phyloP scores from a whole-genome alignment of 768 basidiomycete genomes.

The Ramaria rubella region DNA sequence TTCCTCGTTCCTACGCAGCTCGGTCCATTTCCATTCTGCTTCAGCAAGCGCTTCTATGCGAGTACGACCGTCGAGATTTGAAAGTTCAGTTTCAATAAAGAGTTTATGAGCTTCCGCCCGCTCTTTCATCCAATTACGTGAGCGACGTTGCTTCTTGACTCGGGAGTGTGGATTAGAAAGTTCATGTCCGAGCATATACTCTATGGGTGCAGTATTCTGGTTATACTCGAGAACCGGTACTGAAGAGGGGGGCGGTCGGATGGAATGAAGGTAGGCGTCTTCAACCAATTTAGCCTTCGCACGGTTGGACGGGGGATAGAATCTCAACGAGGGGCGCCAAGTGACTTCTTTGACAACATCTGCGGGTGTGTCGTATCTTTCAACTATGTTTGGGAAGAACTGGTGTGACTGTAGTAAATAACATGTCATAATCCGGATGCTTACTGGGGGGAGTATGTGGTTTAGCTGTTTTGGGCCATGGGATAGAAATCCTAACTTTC shows the following conservation, averaged over 20 bases:
- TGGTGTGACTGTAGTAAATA: slow-evolving; percentile 5
- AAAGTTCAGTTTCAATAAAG: slow-evolving; percentile 41
- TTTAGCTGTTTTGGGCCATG: slow-evolving; percentile 60
- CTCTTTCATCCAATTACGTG: not conserved
- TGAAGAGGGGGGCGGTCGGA: slow-evolving; percentile 30
- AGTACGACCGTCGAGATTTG: slow-evolving; percentile 53
- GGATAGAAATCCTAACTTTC: slow-evolving; percentile 39
- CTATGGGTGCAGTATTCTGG: slow-evolving; percentile 45
- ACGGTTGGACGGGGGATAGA: slow-evolving; percentile 27
- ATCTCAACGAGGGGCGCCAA: slow-evolving; percentile 56
- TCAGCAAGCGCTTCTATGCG: slow-evolving; percentile 61
- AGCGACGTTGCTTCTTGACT: slow-evolving; percentile 74
- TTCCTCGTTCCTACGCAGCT: slow-evolving; percentile 41
- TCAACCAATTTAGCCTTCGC: slow-evolving; percentile 41
- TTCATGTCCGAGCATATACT: slow-evolving; percentile 59
- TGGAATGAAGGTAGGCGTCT: slow-evolving; percentile 46
- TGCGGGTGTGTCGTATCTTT: slow-evolving; percentile 56
- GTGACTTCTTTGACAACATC: slow-evolving; percentile 63
- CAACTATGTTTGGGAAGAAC: slow-evolving; percentile 30
- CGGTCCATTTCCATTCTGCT: slow-evolving; percentile 61
- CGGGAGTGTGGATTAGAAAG: slow-evolving; percentile 78
- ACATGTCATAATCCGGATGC: slow-evolving; percentile 12
- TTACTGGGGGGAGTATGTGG: slow-evolving; percentile 39
- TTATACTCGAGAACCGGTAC: slow-evolving; percentile 33
- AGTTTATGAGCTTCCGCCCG: slow-evolving; percentile 24